phyloP scores from a whole-genome alignment of 306 rosid genomes.

The Amphicarpaea edgeworthii region DNA sequence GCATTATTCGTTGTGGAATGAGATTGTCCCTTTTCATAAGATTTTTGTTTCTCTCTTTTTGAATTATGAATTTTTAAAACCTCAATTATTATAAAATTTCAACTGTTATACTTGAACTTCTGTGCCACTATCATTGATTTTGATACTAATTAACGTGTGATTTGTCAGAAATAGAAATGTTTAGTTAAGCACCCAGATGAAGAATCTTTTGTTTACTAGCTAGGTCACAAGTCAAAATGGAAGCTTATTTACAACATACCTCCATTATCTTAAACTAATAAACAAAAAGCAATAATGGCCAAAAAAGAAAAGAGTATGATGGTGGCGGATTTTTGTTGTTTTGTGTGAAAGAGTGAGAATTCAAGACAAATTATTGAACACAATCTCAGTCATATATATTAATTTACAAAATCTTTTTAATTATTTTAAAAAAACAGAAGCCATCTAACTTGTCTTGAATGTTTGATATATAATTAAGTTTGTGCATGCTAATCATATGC shows the following conservation, averaged over 20 bases:
- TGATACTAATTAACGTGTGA: constrained; percentile 7
- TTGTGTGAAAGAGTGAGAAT: constrained; percentile 20
- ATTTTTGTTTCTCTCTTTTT: background rate
- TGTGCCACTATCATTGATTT: background rate
- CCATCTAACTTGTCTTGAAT: background rate
- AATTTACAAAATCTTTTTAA: background rate
- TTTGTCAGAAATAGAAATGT: constrained; percentile 11
- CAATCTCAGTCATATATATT: background rate
- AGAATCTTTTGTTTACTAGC: constrained; percentile 47
- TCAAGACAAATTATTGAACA: constrained; percentile 36
- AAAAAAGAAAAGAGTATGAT: constrained; percentile 35
- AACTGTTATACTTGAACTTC: background rate
- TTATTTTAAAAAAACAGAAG: background rate
- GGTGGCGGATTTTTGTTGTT: constrained; percentile 45
- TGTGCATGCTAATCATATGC: background rate
- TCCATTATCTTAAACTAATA: constrained; percentile 29
- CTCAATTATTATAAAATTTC: background rate
- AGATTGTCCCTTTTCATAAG: background rate
- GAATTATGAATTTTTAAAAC: background rate
- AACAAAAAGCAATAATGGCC: constrained; percentile 17
- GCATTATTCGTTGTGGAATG: background rate
- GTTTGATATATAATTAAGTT: background rate
- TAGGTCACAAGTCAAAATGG: constrained; percentile 48
- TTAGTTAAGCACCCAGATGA: constrained; percentile 23
- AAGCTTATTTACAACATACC: constrained; percentile 42